Evolutionary conservation across 176 grass and related monocot species (phyloP).

Genomic region (Aegilops umbellulata): DNA sequence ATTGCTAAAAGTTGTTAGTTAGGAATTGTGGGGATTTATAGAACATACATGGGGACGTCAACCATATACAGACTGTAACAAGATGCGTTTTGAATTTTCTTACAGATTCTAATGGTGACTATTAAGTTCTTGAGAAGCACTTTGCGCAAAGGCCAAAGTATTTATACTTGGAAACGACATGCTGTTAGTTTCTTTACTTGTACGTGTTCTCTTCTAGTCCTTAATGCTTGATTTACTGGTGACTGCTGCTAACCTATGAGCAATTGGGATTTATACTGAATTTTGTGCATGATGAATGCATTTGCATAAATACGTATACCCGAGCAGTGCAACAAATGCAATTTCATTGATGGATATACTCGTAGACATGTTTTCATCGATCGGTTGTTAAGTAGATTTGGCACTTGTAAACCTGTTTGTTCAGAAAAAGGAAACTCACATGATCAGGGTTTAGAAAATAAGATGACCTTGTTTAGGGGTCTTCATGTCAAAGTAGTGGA

Average conservation of each 20-base stretch:
- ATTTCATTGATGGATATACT: neutral
- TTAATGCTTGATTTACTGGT: neutral
- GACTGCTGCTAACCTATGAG: neutral
- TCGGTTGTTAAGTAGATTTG: neutral
- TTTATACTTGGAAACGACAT: neutral
- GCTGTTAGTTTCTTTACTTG: neutral
- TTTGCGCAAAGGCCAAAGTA: slow-evolving; percentile 7
- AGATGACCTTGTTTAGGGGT: no score
- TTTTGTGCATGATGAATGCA: neutral
- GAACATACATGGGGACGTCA: neutral
- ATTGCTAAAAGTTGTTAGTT: neutral
- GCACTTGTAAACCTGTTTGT: no score
- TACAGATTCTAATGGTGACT: neutral
- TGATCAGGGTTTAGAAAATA: no score
- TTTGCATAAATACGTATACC: no score
- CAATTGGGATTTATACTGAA: neutral
- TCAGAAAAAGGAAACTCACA: no score
- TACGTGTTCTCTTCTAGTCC: neutral
- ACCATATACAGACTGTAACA: neutral
- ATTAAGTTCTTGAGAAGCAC: neutral
- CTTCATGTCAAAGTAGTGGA: no score
- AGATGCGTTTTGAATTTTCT: neutral
- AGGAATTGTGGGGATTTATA: neutral
- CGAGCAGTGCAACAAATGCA: neutral
- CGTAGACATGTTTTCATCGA: neutral